Conservation (phyloP, 2,329 filamentous ascomycete species). For the Aspergillus intermedius region DNA sequence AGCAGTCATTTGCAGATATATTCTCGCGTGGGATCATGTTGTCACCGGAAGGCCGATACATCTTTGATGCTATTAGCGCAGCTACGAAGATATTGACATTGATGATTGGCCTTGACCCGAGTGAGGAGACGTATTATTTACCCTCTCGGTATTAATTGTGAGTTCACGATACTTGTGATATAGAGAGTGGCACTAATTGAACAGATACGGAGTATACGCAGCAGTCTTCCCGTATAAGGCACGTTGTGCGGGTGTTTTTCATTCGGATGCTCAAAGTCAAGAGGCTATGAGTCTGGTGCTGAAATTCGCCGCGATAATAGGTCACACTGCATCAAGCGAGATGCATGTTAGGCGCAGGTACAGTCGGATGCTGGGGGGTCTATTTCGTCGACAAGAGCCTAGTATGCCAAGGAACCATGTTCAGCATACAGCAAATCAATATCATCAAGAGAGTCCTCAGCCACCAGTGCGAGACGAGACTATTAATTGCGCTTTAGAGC, state of each 20-base stretch:
- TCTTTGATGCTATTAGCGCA: conserved; percentile 11
- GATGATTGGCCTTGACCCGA: conserved; percentile 1
- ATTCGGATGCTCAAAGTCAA: background rate
- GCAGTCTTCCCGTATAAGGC: conserved; percentile 12
- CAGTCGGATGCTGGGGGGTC: no score
- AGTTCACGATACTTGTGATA: no score
- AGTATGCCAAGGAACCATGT: no score
- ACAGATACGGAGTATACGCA: conserved; percentile 8
- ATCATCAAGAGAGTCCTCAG: no score
- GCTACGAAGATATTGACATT: conserved; percentile 9
- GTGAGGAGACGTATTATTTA: conserved; percentile 5
- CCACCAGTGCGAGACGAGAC: no score
- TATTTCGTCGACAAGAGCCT: no score
- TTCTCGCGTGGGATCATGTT: conserved; percentile 14
- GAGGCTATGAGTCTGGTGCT: background rate
- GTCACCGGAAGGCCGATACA: conserved; percentile 11
- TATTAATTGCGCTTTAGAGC: no score
- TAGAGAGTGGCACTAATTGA: background rate
- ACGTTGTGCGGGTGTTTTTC: conserved; percentile 3
- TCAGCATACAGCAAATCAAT: no score
- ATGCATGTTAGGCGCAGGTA: background rate
- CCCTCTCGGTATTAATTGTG: conserved; percentile 9
- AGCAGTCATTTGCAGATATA: background rate
- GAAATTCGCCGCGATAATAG: background rate
- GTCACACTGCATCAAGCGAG: background rate